Evolutionary conservation across 768 basidiomycete species (phyloP).

Genomic region (Pluteus cervinus): DNA sequence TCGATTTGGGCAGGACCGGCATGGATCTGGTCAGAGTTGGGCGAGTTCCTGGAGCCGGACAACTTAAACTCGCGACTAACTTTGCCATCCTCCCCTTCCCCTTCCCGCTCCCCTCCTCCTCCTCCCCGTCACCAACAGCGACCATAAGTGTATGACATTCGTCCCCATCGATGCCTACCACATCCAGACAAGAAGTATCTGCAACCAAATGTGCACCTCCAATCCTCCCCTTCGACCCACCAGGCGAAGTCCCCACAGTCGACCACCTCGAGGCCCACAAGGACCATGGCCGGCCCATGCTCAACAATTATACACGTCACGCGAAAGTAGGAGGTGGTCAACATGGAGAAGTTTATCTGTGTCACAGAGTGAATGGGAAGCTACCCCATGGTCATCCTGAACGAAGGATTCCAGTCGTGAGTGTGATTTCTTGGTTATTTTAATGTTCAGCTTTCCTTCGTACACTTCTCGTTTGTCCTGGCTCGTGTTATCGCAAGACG

Average conservation of each 20-base stretch:
- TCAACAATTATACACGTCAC: slow-evolving; percentile 85
- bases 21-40: no score
- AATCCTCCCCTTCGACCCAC: slow-evolving; percentile 28
- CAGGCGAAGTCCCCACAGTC: slow-evolving; percentile 45
- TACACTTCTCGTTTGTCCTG: neutral
- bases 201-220: no score
- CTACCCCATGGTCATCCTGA: slow-evolving; percentile 32
- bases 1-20: no score
- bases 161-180: no score
- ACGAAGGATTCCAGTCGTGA: slow-evolving; percentile 38
- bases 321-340: slow-evolving; percentile 80
- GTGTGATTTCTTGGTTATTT: slow-evolving; percentile 11
- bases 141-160: slow-evolving; percentile 16
- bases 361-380: slow-evolving; percentile 40
- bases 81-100: slow-evolving; percentile 11
- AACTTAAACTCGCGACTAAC: slow-evolving; percentile 9
- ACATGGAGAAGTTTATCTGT: slow-evolving; percentile 85
- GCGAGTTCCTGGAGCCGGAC: neutral
- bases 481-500: neutral
- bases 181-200: no score
- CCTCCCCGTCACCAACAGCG: slow-evolving; percentile 14
- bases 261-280: slow-evolving; percentile 33
- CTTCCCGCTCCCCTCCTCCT: slow-evolving; percentile 18
- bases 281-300: slow-evolving; percentile 38
- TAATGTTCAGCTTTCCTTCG: slow-evolving; percentile 3